A percentile compares a stretch with the other conserved stretches of the same genome.
These are phyloP conservation scores for Heliamphora exappendiculata DNA, from an alignment of 148 eudicot genomes.

Conservation along the genomic window DNA sequence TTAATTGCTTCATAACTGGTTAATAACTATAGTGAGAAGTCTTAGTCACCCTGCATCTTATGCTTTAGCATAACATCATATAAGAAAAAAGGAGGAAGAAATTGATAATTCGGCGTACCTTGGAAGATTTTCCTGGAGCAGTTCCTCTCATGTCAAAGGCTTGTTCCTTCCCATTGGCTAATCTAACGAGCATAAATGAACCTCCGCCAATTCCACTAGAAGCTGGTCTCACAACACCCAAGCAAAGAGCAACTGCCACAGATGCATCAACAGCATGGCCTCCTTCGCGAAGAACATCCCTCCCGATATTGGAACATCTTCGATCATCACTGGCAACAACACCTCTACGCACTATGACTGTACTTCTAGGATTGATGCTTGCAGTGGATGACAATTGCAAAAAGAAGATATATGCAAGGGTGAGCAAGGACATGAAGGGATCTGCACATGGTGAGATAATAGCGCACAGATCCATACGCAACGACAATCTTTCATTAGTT, in stretches of 20 bases:
- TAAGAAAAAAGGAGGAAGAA: too few species aligned
- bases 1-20: too few species aligned
- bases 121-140: constrained; percentile 28
- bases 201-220: constrained; percentile 40
- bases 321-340: constrained; percentile 31
- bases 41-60: too few species aligned
- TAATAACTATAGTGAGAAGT: too few species aligned
- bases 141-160: constrained; percentile 33
- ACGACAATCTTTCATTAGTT: too few species aligned
- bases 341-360: constrained; percentile 11
- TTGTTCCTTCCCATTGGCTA: constrained; percentile 12
- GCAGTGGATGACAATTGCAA: neutral
- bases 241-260: constrained; percentile 25
- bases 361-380: constrained; percentile 3
- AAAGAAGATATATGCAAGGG: constrained; percentile 1
- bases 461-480: too few species aligned
- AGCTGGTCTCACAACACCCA: constrained; percentile 34
- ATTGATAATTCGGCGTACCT: too few species aligned
- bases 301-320: constrained; percentile 26
- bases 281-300: constrained; percentile 23
- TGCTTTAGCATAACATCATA: too few species aligned
- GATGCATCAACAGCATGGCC: constrained; percentile 36
- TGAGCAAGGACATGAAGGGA: neutral
- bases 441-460: too few species aligned
- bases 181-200: constrained; percentile 29